phyloP scores from a whole-genome alignment of 306 rosid genomes.

The Oxytropis ochrocephala region DNA sequence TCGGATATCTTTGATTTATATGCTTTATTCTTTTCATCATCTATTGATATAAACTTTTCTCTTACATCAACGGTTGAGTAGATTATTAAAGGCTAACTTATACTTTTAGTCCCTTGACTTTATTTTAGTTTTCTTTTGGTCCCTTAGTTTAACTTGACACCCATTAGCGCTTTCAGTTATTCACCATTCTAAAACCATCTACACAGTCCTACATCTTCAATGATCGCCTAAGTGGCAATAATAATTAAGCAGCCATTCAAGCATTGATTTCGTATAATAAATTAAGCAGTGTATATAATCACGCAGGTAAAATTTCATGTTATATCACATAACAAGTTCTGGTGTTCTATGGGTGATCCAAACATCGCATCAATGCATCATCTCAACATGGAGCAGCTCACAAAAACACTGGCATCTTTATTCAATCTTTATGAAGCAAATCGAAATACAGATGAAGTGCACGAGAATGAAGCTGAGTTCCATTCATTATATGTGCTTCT shows the following conservation, averaged over 20 bases:
- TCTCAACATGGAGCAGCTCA: constrained; percentile 88
- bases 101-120: too few relatives aligned
- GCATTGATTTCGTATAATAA: neutral
- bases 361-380: constrained; percentile 62
- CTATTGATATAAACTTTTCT: neutral
- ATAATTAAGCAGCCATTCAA: neutral
- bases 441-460: constrained; percentile 33
- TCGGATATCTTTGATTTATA: neutral
- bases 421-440: constrained; percentile 60
- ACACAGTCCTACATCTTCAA: too few relatives aligned
- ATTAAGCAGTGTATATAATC: constrained; percentile 4
- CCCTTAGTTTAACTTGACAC: too few relatives aligned
- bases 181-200: too few relatives aligned
- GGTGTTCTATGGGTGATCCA: constrained; percentile 36
- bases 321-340: constrained; percentile 65
- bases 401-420: constrained; percentile 68
- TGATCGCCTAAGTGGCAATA: too few relatives aligned
- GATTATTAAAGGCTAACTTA: too few relatives aligned
- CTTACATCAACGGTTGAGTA: neutral
- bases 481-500: constrained; percentile 79
- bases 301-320: constrained; percentile 78
- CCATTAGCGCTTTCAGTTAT: too few relatives aligned
- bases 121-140: too few relatives aligned
- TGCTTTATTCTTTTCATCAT: constrained; percentile 1
- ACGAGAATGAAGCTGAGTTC: constrained; percentile 78